Evolutionary conservation across 1,284 basidiomycete genomes (phyloP).

Genomic region (Pterulicium gracile): DNA sequence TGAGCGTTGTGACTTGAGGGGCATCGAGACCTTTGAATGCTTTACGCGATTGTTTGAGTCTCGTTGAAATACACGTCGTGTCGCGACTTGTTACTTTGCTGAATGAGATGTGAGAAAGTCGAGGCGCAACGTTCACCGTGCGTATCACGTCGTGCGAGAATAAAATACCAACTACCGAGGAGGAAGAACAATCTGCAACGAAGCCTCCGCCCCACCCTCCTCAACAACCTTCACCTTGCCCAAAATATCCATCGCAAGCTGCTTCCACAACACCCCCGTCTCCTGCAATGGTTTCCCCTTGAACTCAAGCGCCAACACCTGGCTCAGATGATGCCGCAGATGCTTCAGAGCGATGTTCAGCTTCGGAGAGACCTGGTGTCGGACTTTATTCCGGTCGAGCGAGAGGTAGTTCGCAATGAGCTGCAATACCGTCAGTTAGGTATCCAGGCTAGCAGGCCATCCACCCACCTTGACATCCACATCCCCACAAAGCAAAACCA

Average conservation of each 20-base stretch:
- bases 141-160: too few relatives aligned
- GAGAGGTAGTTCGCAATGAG: constrained; percentile 61
- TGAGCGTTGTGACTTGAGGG: too few relatives aligned
- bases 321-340: constrained; percentile 58
- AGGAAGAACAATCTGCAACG: constrained; percentile 8
- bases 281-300: constrained; percentile 51
- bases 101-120: too few relatives aligned
- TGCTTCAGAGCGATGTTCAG: constrained; percentile 73
- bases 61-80: too few relatives aligned
- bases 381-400: constrained; percentile 76
- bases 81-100: too few relatives aligned
- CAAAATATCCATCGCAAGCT: constrained; percentile 52
- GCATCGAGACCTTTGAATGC: too few relatives aligned
- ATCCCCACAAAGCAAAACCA: constrained; percentile 87
- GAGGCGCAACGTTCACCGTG: too few relatives aligned
- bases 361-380: constrained; percentile 63
- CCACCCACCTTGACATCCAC: constrained; percentile 72
- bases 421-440: constrained; percentile 29
- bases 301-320: constrained; percentile 56
- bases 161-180: too few relatives aligned
- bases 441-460: not conserved
- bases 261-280: constrained; percentile 60
- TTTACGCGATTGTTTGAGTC: too few relatives aligned
- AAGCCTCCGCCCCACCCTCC: constrained; percentile 11
- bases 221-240: constrained; percentile 32